phyloP scores from a whole-genome alignment of 1,284 basidiomycete genomes.

The Ustilago xerochloae region DNA sequence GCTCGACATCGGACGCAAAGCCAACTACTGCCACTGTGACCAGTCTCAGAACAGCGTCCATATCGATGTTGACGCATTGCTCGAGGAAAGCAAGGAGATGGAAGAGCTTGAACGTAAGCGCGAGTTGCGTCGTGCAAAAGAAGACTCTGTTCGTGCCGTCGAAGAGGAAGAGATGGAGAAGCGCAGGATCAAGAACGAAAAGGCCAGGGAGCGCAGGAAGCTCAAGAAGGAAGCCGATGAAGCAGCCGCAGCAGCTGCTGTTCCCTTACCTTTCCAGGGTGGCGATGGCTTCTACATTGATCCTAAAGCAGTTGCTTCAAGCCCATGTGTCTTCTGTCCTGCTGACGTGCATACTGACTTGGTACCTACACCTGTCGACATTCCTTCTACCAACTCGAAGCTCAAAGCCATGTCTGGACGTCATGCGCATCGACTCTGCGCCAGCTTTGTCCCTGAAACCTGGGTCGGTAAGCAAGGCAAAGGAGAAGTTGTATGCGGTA shows the following conservation, averaged over 20 bases:
- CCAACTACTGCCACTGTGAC: slow-evolving; percentile 64
- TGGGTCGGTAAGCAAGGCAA: slow-evolving; percentile 57
- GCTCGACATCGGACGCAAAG: slow-evolving; percentile 80
- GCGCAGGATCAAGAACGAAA: slow-evolving; percentile 41
- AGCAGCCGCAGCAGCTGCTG: slow-evolving; percentile 20
- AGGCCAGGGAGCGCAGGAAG: slow-evolving; percentile 40
- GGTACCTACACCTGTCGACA: slow-evolving; percentile 41
- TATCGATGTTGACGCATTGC: slow-evolving; percentile 64
- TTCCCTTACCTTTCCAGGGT: slow-evolving; percentile 29
- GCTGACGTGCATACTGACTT: slow-evolving; percentile 46
- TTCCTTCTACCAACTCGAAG: slow-evolving; percentile 24
- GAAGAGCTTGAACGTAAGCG: slow-evolving; percentile 56
- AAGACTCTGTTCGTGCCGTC: slow-evolving; percentile 22
- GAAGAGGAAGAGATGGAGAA: slow-evolving; percentile 44
- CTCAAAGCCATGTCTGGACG: slow-evolving; percentile 31
- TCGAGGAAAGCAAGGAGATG: slow-evolving; percentile 60
- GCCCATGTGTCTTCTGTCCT: slow-evolving; percentile 69
- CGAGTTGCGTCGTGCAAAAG: slow-evolving; percentile 73
- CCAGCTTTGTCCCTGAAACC: slow-evolving; percentile 63
- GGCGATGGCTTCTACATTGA: slow-evolving; percentile 43
- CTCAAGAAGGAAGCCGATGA: slow-evolving; percentile 32
- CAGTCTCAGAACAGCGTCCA: slow-evolving; percentile 62
- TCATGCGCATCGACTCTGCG: slow-evolving; percentile 65
- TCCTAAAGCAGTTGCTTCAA: slow-evolving; percentile 17
- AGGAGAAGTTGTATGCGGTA: slow-evolving; percentile 54